Evolutionary conservation across 1,284 basidiomycete species (phyloP).

Genomic region (Volvariella surrecta): DNA sequence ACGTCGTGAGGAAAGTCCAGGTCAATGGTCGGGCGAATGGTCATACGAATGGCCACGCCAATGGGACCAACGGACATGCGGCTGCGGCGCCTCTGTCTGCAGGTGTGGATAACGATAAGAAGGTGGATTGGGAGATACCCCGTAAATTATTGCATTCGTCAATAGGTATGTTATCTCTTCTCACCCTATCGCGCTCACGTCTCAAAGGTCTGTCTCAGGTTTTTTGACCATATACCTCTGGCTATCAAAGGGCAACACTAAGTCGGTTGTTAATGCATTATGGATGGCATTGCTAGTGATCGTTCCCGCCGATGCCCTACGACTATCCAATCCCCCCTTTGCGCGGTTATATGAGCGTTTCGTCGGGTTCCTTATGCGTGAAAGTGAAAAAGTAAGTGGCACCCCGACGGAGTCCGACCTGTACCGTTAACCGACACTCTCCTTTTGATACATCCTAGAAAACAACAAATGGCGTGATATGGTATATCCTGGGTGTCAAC

Average conservation of each 20-base stretch:
- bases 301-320: conserved; percentile 69
- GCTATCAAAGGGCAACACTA: conserved; percentile 43
- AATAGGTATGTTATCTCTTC: conserved; percentile 55
- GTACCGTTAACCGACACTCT: neutral
- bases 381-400: conserved; percentile 70
- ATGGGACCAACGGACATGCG: conserved; percentile 5
- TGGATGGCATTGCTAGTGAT: conserved; percentile 65
- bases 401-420: neutral
- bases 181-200: neutral
- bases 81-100: conserved; percentile 1
- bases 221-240: conserved; percentile 82
- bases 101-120: conserved; percentile 20
- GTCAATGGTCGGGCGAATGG: conserved; percentile 6
- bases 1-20: conserved; percentile 11
- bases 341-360: conserved; percentile 70
- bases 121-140: conserved; percentile 75
- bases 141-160: conserved; percentile 87
- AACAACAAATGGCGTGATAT: conserved; percentile 83
- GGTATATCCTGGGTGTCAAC: conserved; percentile 92
- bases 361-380: conserved; percentile 90
- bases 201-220: conserved; percentile 35
- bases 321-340: conserved; percentile 65
- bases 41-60: conserved; percentile 13
- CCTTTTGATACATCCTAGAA: conserved; percentile 32
- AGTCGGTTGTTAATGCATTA: conserved; percentile 56